Evolutionary conservation across 176 grass and related monocot species (phyloP).

Genomic region (Raddia distichophylla): DNA sequence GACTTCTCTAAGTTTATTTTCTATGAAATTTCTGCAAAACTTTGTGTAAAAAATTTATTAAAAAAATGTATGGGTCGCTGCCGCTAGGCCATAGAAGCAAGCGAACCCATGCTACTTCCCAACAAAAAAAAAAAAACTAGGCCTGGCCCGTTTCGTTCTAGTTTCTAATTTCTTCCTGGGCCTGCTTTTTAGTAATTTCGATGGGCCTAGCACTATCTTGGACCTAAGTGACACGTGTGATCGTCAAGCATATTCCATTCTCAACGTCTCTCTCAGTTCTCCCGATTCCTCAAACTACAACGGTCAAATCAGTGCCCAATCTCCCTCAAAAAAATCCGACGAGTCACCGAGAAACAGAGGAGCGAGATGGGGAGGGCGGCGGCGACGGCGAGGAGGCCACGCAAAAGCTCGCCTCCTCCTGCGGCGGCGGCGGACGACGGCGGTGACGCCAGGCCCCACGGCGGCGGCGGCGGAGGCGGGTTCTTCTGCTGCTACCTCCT

Average conservation of each 20-base stretch:
- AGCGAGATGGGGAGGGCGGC: slow-evolving; percentile 35
- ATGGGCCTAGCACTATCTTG: no score
- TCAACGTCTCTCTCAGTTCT: slow-evolving; percentile 6
- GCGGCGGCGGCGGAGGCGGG: background rate
- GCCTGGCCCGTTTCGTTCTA: no score
- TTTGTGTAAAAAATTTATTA: no score
- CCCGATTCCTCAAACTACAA: background rate
- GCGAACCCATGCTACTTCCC: no score
- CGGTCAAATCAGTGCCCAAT: slow-evolving; percentile 34
- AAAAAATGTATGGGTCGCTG: no score
- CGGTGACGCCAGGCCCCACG: background rate
- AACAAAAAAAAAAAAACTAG: no score
- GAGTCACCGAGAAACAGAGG: slow-evolving; percentile 13
- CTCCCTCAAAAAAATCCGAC: background rate
- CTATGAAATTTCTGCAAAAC: no score
- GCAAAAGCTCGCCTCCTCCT: background rate
- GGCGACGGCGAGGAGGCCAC: slow-evolving; percentile 8
- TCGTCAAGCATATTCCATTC: background rate
- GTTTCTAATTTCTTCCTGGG: no score
- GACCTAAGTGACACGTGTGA: no score
- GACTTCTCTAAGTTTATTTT: no score
- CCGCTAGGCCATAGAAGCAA: no score
- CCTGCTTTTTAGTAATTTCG: no score
- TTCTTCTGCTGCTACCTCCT: slow-evolving; percentile 98
- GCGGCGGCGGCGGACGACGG: background rate